Evolutionary conservation across 1,139 yeast genomes (phyloP), one percentile per base, ranked within the genome.

Genomic region (Suhomyces choctaworum): DNA sequence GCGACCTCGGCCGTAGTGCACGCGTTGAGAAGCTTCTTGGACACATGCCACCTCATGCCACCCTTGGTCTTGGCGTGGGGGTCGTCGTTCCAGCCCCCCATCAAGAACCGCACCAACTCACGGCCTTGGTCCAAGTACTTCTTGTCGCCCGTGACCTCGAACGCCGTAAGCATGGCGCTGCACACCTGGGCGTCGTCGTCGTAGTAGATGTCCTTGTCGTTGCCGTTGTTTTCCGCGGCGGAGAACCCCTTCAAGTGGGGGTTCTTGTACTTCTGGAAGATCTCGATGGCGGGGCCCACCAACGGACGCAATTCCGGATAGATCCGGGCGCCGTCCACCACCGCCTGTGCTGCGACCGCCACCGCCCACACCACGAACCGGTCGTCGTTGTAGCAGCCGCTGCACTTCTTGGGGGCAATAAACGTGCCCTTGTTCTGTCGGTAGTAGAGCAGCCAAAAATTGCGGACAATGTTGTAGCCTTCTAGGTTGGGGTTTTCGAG

Each of bases 121-220:
- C 78, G 66, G 6, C 80, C 84, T 50, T 69, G 70, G 45, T 76
- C 80, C 45, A 82, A 63, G 50, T 65, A 78, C 32, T 62, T 61
- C 46, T 62, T 63, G 44, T 80, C 72, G 1, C 76, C 76, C 1
- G 88, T 80, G 16, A 79, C 87, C 49, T 82, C 88, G 51, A 78
- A 82, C 1, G 87, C 86, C 2, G 82, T 72, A 39, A 82, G 62
- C 50, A 80, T 68, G 8, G 83, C 83, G 47, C 82, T 70, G 13
- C 85, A 82, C 11, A 81, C 80, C 53, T 82, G 90, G 4, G 89
- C 90, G 52, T 82, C 84, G 51, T 82, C 90, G 54, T 82, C 90
- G 47, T 79, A 82, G 55, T 82, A 81, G 31, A 82, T 77, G 53
- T 82, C 89, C 31, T 64, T 64, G 54, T 80, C 82, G 31, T 73